Conservation (phyloP, 208 protist species). For the Crithidia bombi region DNA sequence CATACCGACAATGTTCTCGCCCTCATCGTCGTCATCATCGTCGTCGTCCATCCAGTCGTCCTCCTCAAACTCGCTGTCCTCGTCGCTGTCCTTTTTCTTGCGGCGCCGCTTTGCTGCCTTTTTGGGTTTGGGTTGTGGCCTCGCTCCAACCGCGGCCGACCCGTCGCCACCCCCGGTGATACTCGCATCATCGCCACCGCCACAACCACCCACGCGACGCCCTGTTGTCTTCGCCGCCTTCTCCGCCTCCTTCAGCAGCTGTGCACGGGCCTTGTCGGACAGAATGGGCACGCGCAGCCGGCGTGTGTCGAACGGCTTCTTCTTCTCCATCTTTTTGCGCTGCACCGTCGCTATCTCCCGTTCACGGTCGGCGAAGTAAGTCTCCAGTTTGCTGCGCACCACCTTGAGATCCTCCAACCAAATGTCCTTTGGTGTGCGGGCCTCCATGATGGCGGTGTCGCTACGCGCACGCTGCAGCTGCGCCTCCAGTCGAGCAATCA, state of each 20-base stretch:
- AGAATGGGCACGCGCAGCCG: slow-evolving; percentile 86
- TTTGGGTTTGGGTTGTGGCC: slow-evolving; percentile 41
- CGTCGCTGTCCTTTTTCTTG: slow-evolving; percentile 62
- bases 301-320: slow-evolving; percentile 68
- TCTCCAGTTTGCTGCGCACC: slow-evolving; percentile 65
- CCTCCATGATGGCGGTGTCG: slow-evolving; percentile 84
- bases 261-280: slow-evolving; percentile 80
- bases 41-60: slow-evolving; percentile 45
- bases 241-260: slow-evolving; percentile 71
- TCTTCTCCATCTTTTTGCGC: slow-evolving; percentile 88
- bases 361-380: slow-evolving; percentile 66
- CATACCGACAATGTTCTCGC: slow-evolving; percentile 40
- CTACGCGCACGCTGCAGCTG: slow-evolving; percentile 78
- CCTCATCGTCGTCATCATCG: slow-evolving; percentile 36
- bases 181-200: slow-evolving; percentile 11
- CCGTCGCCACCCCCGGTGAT: slow-evolving; percentile 8
- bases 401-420: slow-evolving; percentile 89
- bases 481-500: slow-evolving; percentile 91
- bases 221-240: slow-evolving; percentile 50
- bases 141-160: slow-evolving; percentile 1
- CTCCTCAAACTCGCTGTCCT: slow-evolving; percentile 42
- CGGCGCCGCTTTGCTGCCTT: slow-evolving; percentile 32
- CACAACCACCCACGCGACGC: slow-evolving; percentile 12
- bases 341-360: slow-evolving; percentile 76
- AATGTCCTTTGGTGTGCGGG: slow-evolving; percentile 80